A percentile compares a stretch with the other conserved stretches of the same genome.
phyloP scores from a whole-genome alignment of 2,329 filamentous ascomycete genomes.

The Anisogramma anomala region DNA sequence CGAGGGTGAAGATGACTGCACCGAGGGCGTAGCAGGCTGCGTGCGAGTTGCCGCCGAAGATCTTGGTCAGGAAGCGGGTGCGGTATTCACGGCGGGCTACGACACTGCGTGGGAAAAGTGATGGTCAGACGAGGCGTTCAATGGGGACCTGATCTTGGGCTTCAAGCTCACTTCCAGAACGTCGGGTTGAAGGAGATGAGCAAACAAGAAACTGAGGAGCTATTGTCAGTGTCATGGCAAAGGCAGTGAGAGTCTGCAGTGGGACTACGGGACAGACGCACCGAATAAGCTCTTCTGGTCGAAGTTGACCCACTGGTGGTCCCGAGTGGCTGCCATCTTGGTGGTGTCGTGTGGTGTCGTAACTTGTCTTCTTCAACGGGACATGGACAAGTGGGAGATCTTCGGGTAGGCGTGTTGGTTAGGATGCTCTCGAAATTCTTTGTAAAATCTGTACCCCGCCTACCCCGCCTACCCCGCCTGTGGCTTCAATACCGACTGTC shows the following conservation, averaged over 20 bases:
- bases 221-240: constrained; percentile 13
- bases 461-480: too few species aligned
- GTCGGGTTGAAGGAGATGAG: constrained; percentile 88
- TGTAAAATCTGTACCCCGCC: too few species aligned
- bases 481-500: too few species aligned
- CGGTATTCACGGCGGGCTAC: constrained; percentile 55
- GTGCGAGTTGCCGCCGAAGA: constrained; percentile 68
- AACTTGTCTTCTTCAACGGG: background rate
- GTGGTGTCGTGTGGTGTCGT: background rate
- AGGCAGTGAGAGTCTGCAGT: constrained; percentile 2
- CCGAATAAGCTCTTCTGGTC: constrained; percentile 54
- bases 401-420: background rate
- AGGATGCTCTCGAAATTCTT: background rate
- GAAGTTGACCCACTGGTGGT: constrained; percentile 45
- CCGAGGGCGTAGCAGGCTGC: constrained; percentile 85
- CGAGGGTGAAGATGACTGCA: constrained; percentile 78
- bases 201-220: constrained; percentile 50
- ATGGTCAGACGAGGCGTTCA: too few species aligned
- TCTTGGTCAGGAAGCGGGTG: constrained; percentile 76
- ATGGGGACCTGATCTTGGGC: too few species aligned
- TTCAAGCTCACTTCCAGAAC: constrained; percentile 85
- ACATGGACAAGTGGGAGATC: too few species aligned
- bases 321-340: constrained; percentile 10
- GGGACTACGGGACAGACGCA: constrained; percentile 38
- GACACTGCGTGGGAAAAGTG: constrained; percentile 7